Percentiles rank a stretch among this genome's conserved stretches.
Conservation (phyloP, 73 alveolate species). For the Paramecium sexaurelia region DNA sequence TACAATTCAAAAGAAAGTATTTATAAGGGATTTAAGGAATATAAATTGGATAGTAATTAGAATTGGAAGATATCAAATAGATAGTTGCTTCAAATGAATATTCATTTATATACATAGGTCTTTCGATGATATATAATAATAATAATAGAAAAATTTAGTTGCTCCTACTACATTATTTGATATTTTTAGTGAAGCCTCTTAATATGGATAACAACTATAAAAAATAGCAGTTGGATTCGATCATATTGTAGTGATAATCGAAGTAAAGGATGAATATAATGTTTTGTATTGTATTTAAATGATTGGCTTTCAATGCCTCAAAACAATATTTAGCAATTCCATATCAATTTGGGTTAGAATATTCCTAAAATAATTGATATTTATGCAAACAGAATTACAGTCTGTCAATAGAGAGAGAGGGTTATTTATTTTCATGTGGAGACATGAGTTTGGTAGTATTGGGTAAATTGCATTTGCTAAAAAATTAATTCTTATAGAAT, state of each 20-base stretch:
- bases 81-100: not conserved
- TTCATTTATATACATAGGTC: not conserved
- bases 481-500: too few species aligned
- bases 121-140: not conserved
- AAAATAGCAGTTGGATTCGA: slow-evolving; percentile 49
- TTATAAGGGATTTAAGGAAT: not conserved
- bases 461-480: slow-evolving; percentile 18
- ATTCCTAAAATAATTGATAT: not conserved
- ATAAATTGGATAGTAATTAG: not conserved
- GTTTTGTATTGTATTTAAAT: not conserved
- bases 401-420: slow-evolving; percentile 7
- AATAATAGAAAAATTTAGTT: not conserved
- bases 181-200: slow-evolving; percentile 22
- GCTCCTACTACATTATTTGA: not conserved
- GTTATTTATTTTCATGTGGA: slow-evolving; percentile 41
- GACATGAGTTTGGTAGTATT: slow-evolving; percentile 22
- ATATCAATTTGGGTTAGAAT: slow-evolving; percentile 5
- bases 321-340: slow-evolving; percentile 37
- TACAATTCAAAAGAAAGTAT: not conserved
- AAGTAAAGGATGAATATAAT: slow-evolving; percentile 22
- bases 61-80: not conserved
- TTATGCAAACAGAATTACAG: slow-evolving; percentile 45
- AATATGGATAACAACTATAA: slow-evolving; percentile 34
- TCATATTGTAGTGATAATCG: slow-evolving; percentile 33
- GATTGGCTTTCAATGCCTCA: slow-evolving; percentile 52